Conservation (phyloP, 441 rosid species). For the Erodium moschatum region DNA sequence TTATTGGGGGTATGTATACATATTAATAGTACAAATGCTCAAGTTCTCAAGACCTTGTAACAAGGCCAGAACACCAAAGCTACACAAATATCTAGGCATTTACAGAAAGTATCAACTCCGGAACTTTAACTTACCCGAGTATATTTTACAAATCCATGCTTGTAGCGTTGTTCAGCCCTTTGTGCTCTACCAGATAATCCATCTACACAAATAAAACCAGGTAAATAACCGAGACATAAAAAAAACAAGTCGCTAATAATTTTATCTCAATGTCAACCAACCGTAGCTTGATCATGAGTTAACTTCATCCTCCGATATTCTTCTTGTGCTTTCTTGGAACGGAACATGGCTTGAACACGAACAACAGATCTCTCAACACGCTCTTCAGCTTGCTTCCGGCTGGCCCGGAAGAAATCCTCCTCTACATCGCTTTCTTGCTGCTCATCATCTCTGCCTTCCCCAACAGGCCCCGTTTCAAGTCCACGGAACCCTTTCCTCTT, state of each 20-base stretch:
- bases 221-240: neutral
- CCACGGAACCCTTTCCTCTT: slow-evolving; percentile 94
- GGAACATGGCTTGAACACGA: slow-evolving; percentile 88
- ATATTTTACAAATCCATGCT: slow-evolving; percentile 26
- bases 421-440: slow-evolving; percentile 38
- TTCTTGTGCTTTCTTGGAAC: slow-evolving; percentile 88
- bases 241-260: neutral
- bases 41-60: neutral
- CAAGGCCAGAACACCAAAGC: slow-evolving; percentile 1
- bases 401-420: slow-evolving; percentile 67
- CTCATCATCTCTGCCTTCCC: slow-evolving; percentile 21
- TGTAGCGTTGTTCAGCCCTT: slow-evolving; percentile 21
- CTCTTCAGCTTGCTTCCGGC: slow-evolving; percentile 87
- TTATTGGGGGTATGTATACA: too few species aligned
- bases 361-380: slow-evolving; percentile 78
- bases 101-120: slow-evolving; percentile 15
- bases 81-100: slow-evolving; percentile 19
- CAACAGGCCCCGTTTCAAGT: slow-evolving; percentile 39
- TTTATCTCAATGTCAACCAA: slow-evolving; percentile 22
- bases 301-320: slow-evolving; percentile 85
- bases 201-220: slow-evolving; percentile 32
- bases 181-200: slow-evolving; percentile 27
- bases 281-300: slow-evolving; percentile 57
- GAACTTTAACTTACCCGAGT: neutral
- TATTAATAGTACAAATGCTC: too few species aligned